Evolutionary conservation across 2,329 filamentous ascomycete species (phyloP).

Genomic region (Aspergillus sp.): DNA sequence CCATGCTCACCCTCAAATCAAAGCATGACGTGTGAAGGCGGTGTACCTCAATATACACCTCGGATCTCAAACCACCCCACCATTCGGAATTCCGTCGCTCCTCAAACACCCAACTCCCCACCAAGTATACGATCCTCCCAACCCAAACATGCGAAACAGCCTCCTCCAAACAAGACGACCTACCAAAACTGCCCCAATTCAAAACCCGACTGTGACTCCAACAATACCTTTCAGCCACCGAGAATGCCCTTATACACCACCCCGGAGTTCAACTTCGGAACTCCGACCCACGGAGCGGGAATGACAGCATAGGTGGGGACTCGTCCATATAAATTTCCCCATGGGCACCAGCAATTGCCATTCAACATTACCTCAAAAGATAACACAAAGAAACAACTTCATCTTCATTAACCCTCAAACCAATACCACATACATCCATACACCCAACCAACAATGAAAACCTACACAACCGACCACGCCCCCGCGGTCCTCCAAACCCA

Average conservation of each 20-base stretch:
- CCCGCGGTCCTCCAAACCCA: constrained; percentile 39
- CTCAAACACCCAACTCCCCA: no score
- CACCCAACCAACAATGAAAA: constrained; percentile 14
- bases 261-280: constrained; percentile 12
- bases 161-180: constrained; percentile 23
- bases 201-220: constrained; percentile 24
- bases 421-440: background rate
- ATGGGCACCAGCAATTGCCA: no score
- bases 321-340: no score
- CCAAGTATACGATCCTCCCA: no score
- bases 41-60: no score
- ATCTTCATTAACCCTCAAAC: background rate
- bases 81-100: no score
- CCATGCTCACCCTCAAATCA: no score
- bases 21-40: no score
- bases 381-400: background rate
- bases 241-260: constrained; percentile 11
- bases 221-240: constrained; percentile 15
- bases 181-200: constrained; percentile 22
- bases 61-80: no score
- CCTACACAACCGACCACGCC: constrained; percentile 45
- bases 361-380: background rate
- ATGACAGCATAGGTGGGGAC: background rate
- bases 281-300: background rate
- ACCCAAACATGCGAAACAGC: background rate